These are phyloP conservation scores for Solanum appendiculatum DNA, from an alignment of 257 asterid genomes.

Conservation along the genomic window DNA sequence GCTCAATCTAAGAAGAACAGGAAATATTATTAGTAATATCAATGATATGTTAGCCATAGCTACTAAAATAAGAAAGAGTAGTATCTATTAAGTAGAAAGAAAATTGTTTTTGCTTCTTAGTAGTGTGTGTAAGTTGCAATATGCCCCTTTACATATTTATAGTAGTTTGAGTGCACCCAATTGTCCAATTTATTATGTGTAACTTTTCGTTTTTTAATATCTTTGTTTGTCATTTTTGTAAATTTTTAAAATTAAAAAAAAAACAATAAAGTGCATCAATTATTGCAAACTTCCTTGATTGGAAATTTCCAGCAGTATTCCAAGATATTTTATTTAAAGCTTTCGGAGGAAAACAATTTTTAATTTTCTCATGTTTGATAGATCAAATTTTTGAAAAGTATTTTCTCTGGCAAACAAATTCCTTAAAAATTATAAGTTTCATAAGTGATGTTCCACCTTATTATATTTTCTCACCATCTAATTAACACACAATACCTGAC, in stretches of 20 bases:
- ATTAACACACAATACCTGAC: background rate
- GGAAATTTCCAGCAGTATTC: background rate
- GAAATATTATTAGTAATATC: conserved; percentile 6
- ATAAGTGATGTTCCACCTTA: background rate
- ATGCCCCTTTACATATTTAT: conserved; percentile 22
- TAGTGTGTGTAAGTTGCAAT: background rate
- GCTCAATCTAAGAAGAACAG: conserved; percentile 15
- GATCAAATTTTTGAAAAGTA: background rate
- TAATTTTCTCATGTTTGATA: background rate
- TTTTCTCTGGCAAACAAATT: background rate
- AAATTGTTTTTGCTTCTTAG: background rate
- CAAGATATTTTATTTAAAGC: background rate
- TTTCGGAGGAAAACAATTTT: background rate
- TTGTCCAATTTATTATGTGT: background rate
- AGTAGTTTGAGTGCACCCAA: conserved; percentile 1
- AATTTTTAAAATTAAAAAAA: background rate
- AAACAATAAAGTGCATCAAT: background rate
- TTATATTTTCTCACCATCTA: background rate
- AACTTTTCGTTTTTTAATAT: background rate
- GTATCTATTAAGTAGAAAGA: background rate
- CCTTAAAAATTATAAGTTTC: background rate
- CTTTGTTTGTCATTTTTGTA: background rate
- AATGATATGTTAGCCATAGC: background rate
- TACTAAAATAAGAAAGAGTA: background rate
- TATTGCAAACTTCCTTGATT: background rate